Conservation (phyloP, 1,284 basidiomycete genomes). For the Golubevia pallescens region DNA sequence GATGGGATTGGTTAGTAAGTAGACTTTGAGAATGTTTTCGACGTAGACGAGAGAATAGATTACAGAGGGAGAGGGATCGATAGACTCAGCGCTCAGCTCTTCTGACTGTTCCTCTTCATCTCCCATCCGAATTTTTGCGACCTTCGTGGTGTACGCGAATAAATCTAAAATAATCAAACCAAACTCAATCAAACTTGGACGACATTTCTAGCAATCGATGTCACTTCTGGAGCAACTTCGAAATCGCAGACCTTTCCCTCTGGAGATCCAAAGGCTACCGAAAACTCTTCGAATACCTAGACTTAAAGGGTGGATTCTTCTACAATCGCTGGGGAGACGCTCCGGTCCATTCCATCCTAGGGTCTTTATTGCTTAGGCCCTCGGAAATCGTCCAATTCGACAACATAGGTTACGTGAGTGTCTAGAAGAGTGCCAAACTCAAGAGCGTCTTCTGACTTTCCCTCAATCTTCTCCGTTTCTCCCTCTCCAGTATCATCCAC, state of each 20-base stretch:
- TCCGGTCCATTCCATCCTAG: neutral
- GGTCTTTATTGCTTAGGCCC: neutral
- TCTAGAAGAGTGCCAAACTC: too few relatives aligned
- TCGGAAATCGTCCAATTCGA: neutral
- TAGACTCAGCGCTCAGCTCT: neutral
- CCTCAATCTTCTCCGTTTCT: neutral
- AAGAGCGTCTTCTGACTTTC: too few relatives aligned
- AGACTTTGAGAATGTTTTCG: neutral
- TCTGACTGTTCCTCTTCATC: neutral
- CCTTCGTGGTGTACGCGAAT: too few relatives aligned
- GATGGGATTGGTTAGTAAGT: neutral
- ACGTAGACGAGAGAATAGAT: neutral
- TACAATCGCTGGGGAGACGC: slow-evolving; percentile 5
- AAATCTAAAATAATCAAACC: too few relatives aligned
- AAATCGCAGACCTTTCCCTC: neutral
- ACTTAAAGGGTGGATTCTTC: slow-evolving; percentile 3
- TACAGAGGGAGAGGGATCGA: neutral
- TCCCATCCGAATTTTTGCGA: neutral
- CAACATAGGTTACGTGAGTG: neutral
- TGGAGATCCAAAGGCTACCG: slow-evolving; percentile 6
- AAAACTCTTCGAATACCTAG: neutral
- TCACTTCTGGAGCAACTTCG: too few relatives aligned
- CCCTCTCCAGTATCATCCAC: neutral
- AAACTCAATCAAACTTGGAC: too few relatives aligned
- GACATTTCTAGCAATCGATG: too few relatives aligned